A percentile compares a stretch with the other conserved stretches of the same genome.
Evolutionary conservation across 257 asterid genomes (phyloP).

Genomic region (Solanum ossicruentum): DNA sequence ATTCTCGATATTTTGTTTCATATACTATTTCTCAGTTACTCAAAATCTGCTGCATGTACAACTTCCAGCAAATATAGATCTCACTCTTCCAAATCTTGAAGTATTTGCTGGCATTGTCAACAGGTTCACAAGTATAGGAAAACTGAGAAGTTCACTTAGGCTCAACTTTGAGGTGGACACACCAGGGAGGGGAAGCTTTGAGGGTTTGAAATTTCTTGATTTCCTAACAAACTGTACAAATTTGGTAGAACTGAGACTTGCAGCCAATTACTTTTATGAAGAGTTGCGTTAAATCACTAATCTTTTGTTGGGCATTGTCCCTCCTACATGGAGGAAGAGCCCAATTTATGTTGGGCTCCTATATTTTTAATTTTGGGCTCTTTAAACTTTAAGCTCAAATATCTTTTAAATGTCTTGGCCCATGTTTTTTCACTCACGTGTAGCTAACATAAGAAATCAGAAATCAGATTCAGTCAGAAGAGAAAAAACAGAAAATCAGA

Average conservation of each 20-base stretch:
- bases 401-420: too few relatives aligned
- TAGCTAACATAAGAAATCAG: too few relatives aligned
- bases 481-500: too few relatives aligned
- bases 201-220: background rate
- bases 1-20: constrained; percentile 5
- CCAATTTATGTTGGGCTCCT: too few relatives aligned
- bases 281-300: constrained; percentile 7
- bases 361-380: too few relatives aligned
- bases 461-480: too few relatives aligned
- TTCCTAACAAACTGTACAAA: constrained; percentile 10
- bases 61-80: constrained; percentile 1
- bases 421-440: too few relatives aligned
- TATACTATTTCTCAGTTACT: background rate
- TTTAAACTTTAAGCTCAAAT: too few relatives aligned
- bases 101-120: background rate
- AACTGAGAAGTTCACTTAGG: background rate
- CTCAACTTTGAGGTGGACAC: background rate
- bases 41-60: constrained; percentile 4
- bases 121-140: constrained; percentile 6
- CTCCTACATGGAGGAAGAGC: too few relatives aligned
- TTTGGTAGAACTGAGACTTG: constrained; percentile 6
- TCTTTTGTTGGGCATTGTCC: background rate
- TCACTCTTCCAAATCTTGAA: constrained; percentile 8
- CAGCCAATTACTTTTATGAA: background rate
- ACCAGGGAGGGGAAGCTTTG: background rate